Evolutionary conservation across 306 rosid species (phyloP), one percentile per base, ranked within the genome.

Genomic region (Glycine tomentella): DNA sequence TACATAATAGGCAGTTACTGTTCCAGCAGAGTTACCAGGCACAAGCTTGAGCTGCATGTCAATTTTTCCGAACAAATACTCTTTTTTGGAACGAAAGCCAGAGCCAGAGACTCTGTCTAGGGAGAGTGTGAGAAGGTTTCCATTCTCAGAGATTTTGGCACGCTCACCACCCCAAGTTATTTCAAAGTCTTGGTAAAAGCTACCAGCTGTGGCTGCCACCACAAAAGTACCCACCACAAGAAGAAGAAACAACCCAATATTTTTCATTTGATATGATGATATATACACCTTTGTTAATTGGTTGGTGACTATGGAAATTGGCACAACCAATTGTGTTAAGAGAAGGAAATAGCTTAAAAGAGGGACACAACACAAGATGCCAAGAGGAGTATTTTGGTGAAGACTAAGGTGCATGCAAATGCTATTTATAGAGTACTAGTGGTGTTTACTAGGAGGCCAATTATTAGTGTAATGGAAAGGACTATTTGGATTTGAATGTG

Each of bases 31-130:
- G 75, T 88, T 87, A 57, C 92, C 92, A 11, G 91, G 78, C 13
- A 91, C 95, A 2, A 91, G 91, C 76, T 91, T 91, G 11, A 91
- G 76, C 72, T 89, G 90, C 91, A 87, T 89, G 63, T 89, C 95
- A 38, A 91, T 83, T 79, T 89, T 84, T 11, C 88, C 95, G 31
- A 87, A 91, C 75, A 91, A 82, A 64, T 86, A 91, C 52, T 91
- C 84, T 1, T 84, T 40, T 67, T 72, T 86, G 38, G 91, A 88
- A 44, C 79, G 79, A 69, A 88, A 86, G 2, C 91, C 91, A 36
- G 90, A 88, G 73, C 91, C 91, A 17, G 91, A 88, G 63, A 56
- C 7, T 11, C 33, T 86, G 66, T 88, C 90, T 7, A 88, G 72
- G 9, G 88, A 79, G 7, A 88, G 80, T 1, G 88, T 84, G 12